These are phyloP conservation scores for Talaromyces verruculosus DNA, from an alignment of 2,329 filamentous ascomycete species.

Conservation along the genomic window DNA sequence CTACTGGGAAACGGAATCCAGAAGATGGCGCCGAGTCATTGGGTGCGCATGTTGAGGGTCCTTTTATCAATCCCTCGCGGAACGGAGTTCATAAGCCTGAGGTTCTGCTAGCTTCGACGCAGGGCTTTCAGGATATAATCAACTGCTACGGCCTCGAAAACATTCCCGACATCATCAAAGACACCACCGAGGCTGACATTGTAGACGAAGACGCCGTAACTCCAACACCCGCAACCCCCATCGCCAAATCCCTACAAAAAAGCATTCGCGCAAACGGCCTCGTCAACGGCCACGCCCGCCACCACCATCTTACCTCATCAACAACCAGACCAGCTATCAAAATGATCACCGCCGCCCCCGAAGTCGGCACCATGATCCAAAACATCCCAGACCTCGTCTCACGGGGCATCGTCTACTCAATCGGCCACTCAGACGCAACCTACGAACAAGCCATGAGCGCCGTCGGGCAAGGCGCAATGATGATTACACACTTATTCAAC, in stretches of 20 bases:
- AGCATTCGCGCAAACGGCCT: conserved; percentile 10
- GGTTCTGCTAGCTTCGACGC: conserved; percentile 64
- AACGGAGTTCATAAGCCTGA: conserved; percentile 81
- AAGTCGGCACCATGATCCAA: conserved; percentile 68
- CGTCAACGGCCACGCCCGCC: not conserved
- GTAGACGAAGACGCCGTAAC: conserved; percentile 36
- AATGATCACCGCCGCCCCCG: conserved; percentile 84
- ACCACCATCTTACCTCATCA: not conserved
- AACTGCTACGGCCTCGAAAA: conserved; percentile 66
- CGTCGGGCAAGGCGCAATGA: conserved; percentile 72
- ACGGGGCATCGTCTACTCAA: conserved; percentile 70
- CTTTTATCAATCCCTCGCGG: conserved; percentile 78
- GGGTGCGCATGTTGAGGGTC: conserved; percentile 87
- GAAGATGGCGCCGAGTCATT: conserved; percentile 77
- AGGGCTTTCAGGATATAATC: conserved; percentile 60
- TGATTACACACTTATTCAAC: conserved; percentile 94
- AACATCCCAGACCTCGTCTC: conserved; percentile 66
- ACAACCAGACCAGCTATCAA: conserved; percentile 53
- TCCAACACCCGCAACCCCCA: conserved; percentile 11
- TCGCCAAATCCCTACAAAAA: conserved; percentile 16
- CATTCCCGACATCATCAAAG: conserved; percentile 41
- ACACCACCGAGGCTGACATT: not conserved
- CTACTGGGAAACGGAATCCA: conserved; percentile 64
- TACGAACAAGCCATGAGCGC: conserved; percentile 77
- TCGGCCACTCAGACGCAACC: conserved; percentile 83